Percentiles rank a stretch among this genome's conserved stretches.
Evolutionary conservation across 768 basidiomycete species (phyloP).

Genomic region (Daedaleopsis sinensis): DNA sequence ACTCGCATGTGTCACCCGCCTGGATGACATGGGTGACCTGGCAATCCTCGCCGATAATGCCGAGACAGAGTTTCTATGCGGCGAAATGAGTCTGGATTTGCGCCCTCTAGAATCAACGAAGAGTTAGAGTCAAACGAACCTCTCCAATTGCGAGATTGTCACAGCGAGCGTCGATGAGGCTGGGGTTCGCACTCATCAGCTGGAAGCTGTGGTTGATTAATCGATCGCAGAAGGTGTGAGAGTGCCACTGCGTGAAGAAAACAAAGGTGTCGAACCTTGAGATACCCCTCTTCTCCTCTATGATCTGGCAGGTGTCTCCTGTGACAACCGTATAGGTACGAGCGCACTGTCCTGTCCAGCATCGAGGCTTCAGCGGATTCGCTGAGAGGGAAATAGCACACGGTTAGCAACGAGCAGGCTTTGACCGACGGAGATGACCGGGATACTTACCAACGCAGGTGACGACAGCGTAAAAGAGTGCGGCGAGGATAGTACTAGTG

Average conservation of each 20-base stretch:
- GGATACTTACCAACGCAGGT: no score
- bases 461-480: not conserved
- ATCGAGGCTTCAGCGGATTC: conserved; percentile 10
- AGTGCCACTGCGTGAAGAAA: not conserved
- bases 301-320: conserved; percentile 60
- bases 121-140: conserved; percentile 31
- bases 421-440: no score
- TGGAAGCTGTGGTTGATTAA: conserved; percentile 47
- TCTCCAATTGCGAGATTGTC: conserved; percentile 55
- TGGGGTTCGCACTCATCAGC: conserved; percentile 53
- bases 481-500: conserved; percentile 4
- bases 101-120: no score
- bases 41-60: conserved; percentile 58
- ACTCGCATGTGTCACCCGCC: conserved; percentile 51
- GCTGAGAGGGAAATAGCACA: not conserved
- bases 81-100: not conserved
- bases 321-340: conserved; percentile 52
- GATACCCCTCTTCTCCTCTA: conserved; percentile 48
- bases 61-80: conserved; percentile 54
- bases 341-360: conserved; percentile 38
- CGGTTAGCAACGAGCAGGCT: no score
- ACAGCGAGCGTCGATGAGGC: conserved; percentile 53
- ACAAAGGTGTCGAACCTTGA: conserved; percentile 21
- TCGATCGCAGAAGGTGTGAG: not conserved
- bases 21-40: conserved; percentile 49